These are phyloP conservation scores for Volvox carteri DNA, from an alignment of 163 green algal genomes.

Conservation along the genomic window DNA sequence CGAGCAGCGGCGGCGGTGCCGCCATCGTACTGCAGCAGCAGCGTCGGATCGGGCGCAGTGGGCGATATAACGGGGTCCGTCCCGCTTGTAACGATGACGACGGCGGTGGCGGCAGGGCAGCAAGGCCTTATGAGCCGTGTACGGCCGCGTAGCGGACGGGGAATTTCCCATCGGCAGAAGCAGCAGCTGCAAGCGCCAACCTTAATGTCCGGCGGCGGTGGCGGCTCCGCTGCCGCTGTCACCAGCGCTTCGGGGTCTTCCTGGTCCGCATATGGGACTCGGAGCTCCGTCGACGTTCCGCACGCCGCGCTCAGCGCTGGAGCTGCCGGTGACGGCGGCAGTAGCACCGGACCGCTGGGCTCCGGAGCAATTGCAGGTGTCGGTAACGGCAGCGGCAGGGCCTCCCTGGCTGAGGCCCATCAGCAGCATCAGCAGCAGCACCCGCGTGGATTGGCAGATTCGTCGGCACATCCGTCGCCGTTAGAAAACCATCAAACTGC, in stretches of 20 bases:
- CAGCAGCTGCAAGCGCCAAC: not conserved
- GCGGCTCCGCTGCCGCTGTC: not conserved
- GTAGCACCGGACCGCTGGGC: not conserved
- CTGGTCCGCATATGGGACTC: not conserved
- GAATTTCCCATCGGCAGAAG: too few species aligned
- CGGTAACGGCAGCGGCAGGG: not conserved
- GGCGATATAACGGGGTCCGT: not conserved
- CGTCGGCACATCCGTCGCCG: too few species aligned
- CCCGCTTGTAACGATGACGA: not conserved
- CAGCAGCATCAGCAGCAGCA: too few species aligned
- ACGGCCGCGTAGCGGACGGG: too few species aligned
- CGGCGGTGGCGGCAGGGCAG: not conserved
- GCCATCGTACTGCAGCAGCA: not conserved
- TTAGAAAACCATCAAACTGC: too few species aligned
- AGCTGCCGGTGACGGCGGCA: not conserved
- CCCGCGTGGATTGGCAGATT: too few species aligned
- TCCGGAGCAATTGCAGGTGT: not conserved
- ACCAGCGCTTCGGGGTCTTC: conserved; percentile 2
- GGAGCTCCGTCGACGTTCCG: not conserved
- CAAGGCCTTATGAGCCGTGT: not conserved
- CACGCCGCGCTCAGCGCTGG: not conserved
- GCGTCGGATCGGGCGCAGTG: not conserved
- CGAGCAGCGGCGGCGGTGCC: not conserved
- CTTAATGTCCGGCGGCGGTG: not conserved
- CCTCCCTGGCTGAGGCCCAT: too few species aligned